Evolutionary conservation across 192 early-diverging fungal genomes (phyloP).

Genomic region (Geranomyces variabilis): DNA sequence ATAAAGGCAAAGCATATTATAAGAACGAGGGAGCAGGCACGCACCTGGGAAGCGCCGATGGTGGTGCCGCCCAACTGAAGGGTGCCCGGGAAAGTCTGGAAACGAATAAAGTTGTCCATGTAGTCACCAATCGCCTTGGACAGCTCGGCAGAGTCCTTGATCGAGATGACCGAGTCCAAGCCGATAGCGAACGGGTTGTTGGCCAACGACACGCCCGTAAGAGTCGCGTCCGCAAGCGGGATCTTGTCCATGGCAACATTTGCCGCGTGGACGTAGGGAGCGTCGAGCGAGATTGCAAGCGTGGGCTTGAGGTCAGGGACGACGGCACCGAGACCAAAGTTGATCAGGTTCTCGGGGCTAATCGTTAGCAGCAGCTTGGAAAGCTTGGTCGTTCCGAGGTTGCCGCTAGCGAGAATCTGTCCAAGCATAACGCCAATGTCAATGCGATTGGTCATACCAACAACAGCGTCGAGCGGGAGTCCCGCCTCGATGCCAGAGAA

Average conservation of each 20-base stretch:
- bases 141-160: constrained; percentile 30
- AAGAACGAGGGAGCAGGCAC: too few relatives aligned
- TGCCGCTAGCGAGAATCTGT: constrained; percentile 1
- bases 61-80: constrained; percentile 15
- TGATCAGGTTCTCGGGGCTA: constrained; percentile 8
- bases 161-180: constrained; percentile 3
- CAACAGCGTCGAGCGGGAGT: constrained; percentile 18
- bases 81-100: constrained; percentile 25
- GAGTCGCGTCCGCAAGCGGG: constrained; percentile 4
- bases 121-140: constrained; percentile 15
- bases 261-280: constrained; percentile 13
- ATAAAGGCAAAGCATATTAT: background rate
- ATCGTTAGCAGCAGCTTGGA: background rate
- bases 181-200: constrained; percentile 13
- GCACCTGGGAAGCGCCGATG: constrained; percentile 24
- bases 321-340: constrained; percentile 21
- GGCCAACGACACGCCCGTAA: constrained; percentile 9
- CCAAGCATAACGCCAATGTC: constrained; percentile 22
- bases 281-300: constrained; percentile 13
- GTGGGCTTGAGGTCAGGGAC: constrained; percentile 20
- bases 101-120: background rate
- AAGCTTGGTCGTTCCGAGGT: background rate
- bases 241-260: constrained; percentile 20
- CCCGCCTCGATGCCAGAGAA: constrained; percentile 23
- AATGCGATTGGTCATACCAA: constrained; percentile 8